phyloP scores from a whole-genome alignment of 2,329 filamentous ascomycete genomes.

The Parastagonospora avenae region DNA sequence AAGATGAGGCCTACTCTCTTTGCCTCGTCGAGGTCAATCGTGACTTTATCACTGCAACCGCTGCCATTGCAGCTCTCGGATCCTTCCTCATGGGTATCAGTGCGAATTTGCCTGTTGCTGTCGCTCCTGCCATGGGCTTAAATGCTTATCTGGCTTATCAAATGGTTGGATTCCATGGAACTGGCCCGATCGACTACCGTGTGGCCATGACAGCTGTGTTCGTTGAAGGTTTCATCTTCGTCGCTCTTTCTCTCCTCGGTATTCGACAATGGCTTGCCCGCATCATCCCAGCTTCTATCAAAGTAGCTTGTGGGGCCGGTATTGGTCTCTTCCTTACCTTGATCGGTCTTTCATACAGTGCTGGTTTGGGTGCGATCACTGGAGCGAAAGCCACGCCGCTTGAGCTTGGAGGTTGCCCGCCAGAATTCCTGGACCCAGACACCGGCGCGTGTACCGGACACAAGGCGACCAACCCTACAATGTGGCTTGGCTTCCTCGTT shows the following conservation, averaged over 20 bases:
- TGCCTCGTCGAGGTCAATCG: constrained; percentile 69
- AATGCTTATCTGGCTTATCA: constrained; percentile 91
- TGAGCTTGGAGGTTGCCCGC: constrained; percentile 74
- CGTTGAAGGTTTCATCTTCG: constrained; percentile 85
- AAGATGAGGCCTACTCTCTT: constrained; percentile 64
- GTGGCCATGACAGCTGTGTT: constrained; percentile 86
- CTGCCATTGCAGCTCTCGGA: constrained; percentile 78
- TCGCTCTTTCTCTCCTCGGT: constrained; percentile 73
- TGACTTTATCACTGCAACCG: constrained; percentile 83
- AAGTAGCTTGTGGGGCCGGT: constrained; percentile 86
- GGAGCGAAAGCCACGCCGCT: constrained; percentile 71
- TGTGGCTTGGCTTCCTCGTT: constrained; percentile 90
- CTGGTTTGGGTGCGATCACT: constrained; percentile 79
- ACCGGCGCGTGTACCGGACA: constrained; percentile 64
- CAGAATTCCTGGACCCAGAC: constrained; percentile 50
- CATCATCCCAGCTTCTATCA: constrained; percentile 77
- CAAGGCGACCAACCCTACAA: constrained; percentile 80
- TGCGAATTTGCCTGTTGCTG: constrained; percentile 76
- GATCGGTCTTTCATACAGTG: constrained; percentile 79
- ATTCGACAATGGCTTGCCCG: constrained; percentile 70
- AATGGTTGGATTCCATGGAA: constrained; percentile 77
- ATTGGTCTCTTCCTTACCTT: constrained; percentile 84
- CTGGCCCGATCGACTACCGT: constrained; percentile 68
- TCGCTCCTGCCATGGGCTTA: constrained; percentile 78
- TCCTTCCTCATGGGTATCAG: constrained; percentile 82